phyloP scores from a whole-genome alignment of 768 basidiomycete genomes.

The Lepiota brunneoincarnata region DNA sequence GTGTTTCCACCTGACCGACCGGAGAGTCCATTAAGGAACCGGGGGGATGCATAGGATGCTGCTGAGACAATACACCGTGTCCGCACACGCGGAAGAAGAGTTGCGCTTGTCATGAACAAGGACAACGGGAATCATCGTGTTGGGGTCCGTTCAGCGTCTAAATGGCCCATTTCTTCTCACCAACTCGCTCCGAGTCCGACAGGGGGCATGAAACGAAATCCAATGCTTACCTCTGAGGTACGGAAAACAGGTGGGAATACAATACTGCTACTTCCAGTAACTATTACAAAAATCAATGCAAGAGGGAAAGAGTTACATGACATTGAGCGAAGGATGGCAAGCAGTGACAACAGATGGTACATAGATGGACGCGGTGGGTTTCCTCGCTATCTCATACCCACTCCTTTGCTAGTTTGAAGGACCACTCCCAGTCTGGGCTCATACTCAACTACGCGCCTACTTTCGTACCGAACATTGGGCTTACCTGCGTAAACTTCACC shows the following conservation, averaged over 20 bases:
- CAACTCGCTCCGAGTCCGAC: background rate
- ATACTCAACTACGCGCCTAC: background rate
- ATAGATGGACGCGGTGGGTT: background rate
- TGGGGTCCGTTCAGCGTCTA: background rate
- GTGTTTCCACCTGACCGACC: background rate
- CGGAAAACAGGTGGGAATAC: background rate
- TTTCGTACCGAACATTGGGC: slow-evolving; percentile 19
- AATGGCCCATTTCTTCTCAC: background rate
- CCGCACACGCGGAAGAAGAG: background rate
- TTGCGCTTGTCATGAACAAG: background rate
- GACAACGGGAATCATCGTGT: too few species aligned
- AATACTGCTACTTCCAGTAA: background rate
- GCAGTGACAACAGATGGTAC: background rate
- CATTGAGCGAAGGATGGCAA: background rate
- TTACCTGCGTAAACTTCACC: slow-evolving; percentile 73
- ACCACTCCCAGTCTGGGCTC: slow-evolving; percentile 76
- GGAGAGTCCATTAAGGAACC: background rate
- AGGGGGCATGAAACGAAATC: too few species aligned
- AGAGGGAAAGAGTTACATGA: slow-evolving; percentile 5
- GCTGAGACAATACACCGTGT: background rate
- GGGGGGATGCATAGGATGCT: background rate
- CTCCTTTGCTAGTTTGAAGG: slow-evolving; percentile 89
- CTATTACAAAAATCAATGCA: background rate
- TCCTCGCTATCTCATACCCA: slow-evolving; percentile 52
- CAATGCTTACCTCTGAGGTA: too few species aligned